Evolutionary conservation across 2,329 filamentous ascomycete genomes (phyloP).

Genomic region (Pseudocercospora fuligena): DNA sequence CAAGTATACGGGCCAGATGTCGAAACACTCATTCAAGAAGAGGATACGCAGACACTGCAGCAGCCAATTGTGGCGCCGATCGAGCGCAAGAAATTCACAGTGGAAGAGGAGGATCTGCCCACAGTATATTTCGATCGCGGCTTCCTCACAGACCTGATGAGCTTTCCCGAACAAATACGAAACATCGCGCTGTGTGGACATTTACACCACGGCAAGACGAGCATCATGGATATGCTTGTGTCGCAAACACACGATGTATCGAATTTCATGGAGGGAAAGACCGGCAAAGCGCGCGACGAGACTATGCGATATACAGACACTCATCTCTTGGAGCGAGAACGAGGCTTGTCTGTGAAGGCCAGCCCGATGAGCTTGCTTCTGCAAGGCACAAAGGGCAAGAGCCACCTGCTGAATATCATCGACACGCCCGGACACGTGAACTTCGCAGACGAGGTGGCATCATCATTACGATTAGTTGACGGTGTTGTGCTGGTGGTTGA

Average conservation of each 20-base stretch:
- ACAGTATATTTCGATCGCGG: constrained; percentile 84
- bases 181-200: constrained; percentile 93
- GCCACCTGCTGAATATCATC: constrained; percentile 90
- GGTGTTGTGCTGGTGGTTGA: constrained; percentile 93
- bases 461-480: constrained; percentile 83
- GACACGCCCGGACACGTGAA: constrained; percentile 98
- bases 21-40: constrained; percentile 93
- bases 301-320: constrained; percentile 94
- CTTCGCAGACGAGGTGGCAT: constrained; percentile 95
- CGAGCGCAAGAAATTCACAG: constrained; percentile 92
- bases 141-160: constrained; percentile 96
- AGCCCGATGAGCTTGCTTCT: constrained; percentile 93
- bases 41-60: constrained; percentile 90
- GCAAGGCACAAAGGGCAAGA: constrained; percentile 88
- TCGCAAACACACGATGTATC: constrained; percentile 90
- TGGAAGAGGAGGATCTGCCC: constrained; percentile 91
- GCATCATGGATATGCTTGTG: constrained; percentile 97
- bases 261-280: constrained; percentile 77
- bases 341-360: constrained; percentile 89
- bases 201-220: constrained; percentile 96
- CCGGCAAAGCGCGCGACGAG: constrained; percentile 81
- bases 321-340: constrained; percentile 83
- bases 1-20: constrained; percentile 95
- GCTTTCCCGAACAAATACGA: constrained; percentile 89
- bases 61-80: constrained; percentile 94